These are phyloP conservation scores for Starmera dryadoides DNA, from an alignment of 805 yeast genomes.

Conservation along the genomic window DNA sequence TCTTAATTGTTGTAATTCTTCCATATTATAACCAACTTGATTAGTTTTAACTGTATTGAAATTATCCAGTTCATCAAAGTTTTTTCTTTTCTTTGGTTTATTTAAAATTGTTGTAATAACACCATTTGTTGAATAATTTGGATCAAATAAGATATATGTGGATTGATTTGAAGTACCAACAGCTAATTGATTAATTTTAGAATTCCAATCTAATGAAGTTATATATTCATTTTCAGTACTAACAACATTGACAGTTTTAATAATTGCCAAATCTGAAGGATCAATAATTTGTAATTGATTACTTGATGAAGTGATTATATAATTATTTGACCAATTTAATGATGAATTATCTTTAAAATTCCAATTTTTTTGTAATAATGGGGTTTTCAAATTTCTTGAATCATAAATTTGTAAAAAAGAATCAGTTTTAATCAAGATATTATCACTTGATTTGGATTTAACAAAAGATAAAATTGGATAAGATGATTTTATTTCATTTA, in stretches of 20 bases:
- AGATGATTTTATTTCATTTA: not conserved
- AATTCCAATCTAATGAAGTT: slow-evolving; percentile 16
- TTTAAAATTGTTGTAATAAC: slow-evolving; percentile 11
- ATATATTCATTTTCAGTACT: not conserved
- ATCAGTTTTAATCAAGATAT: slow-evolving; percentile 3
- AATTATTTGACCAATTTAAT: slow-evolving; percentile 5
- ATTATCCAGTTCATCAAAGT: slow-evolving; percentile 7
- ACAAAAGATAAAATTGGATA: not conserved
- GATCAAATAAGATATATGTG: slow-evolving; percentile 12
- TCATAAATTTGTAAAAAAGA: slow-evolving; percentile 16
- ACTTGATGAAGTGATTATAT: not conserved
- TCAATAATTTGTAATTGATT: slow-evolving; percentile 10
- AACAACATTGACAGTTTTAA: slow-evolving; percentile 6
- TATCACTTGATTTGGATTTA: slow-evolving; percentile 1
- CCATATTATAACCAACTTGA: slow-evolving; percentile 12
- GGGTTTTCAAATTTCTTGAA: slow-evolving; percentile 10
- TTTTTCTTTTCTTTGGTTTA: slow-evolving; percentile 11
- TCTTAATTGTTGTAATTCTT: slow-evolving; percentile 10
- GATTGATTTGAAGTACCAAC: slow-evolving; percentile 12
- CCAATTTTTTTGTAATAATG: slow-evolving; percentile 10
- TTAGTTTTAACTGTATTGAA: slow-evolving; percentile 2
- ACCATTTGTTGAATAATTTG: slow-evolving; percentile 13
- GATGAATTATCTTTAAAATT: slow-evolving; percentile 5
- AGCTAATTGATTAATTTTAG: slow-evolving; percentile 15
- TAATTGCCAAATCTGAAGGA: slow-evolving; percentile 13